Evolutionary conservation across 2,329 filamentous ascomycete genomes (phyloP), one percentile per base, ranked within the genome.

Genomic region (Hymenoscyphus infarciens): DNA sequence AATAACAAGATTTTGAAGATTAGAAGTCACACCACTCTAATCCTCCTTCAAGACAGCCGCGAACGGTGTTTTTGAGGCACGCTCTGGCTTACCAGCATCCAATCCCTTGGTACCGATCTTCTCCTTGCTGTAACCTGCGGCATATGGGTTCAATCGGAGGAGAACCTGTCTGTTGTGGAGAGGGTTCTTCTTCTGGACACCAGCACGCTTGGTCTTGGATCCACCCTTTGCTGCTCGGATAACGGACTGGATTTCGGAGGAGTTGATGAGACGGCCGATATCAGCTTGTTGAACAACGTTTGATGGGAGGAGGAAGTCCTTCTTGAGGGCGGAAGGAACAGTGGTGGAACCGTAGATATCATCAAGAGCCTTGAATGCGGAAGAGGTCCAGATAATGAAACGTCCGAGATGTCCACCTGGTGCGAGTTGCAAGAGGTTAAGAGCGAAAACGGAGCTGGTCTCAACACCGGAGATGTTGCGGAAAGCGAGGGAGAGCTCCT

Each of bases 121-220:
- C 76, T 92, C 86, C 86, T 96, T 91, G 74, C 88, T 83, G 82
- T 96, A 99, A 68, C 91, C 88, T 74, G 89, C 84, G 73, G 95
- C 94, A 82, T 99, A 99, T 69, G 95, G 95, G 89, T 99, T 99
- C 80, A 99, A 90, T 76, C 95, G 90, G 78, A 99, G 90, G 81
- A 97, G 87, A 72, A 99, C 90, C 87, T 98, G 95, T 88, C 92
- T 96, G 90, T 99, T 99, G 82, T 85, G 86, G 73, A 99, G 92
- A 76, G 95, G 95, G 87, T 99, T 99, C 93, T 98, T 98, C 92
- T 99, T 99, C 87, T 97, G 94, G 72, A 97, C 92, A 76, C 85
- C 82, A 72, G 84, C 82, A 77, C 95, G 91, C 88, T 97, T 97
- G 81, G 92, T 96, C 77, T 87, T 82, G 77, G 92, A 87, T 73